phyloP scores from a whole-genome alignment of 768 basidiomycete species.

The Rhizopogon rudus region DNA sequence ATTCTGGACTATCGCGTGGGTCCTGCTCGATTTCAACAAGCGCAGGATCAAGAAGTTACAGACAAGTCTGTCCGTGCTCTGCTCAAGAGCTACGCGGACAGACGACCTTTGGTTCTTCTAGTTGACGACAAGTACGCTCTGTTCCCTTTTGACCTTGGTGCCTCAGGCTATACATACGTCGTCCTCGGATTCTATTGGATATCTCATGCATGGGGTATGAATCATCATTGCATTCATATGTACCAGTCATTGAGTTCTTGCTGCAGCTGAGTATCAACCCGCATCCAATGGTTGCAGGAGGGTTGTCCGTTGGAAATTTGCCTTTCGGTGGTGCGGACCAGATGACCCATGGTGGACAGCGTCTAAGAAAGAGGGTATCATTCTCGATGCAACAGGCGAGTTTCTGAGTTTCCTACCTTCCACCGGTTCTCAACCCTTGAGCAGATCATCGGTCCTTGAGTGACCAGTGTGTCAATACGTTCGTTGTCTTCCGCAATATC shows the following conservation, averaged over 20 bases:
- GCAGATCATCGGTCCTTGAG: not conserved
- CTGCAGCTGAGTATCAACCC: conserved; percentile 55
- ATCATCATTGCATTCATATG: not conserved
- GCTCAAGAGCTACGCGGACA: conserved; percentile 47
- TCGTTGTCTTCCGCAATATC: not conserved
- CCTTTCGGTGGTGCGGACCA: conserved; percentile 82
- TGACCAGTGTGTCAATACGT: not conserved
- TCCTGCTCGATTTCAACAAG: conserved; percentile 33
- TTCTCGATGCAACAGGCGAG: not conserved
- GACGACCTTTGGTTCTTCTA: conserved; percentile 61
- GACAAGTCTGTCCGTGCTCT: conserved; percentile 72
- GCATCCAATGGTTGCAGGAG: conserved; percentile 40
- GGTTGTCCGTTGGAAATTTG: conserved; percentile 80
- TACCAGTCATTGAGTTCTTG: conserved; percentile 10
- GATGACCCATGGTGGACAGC: conserved; percentile 49
- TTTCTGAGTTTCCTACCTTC: too few species aligned
- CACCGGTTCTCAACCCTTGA: not conserved
- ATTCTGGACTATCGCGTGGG: conserved; percentile 37
- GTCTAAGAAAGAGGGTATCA: not conserved
- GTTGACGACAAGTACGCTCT: conserved; percentile 68
- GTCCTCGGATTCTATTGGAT: conserved; percentile 63
- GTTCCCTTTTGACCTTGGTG: conserved; percentile 66
- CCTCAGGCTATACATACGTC: conserved; percentile 45
- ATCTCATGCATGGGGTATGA: conserved; percentile 46
- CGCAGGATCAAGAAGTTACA: conserved; percentile 61